A percentile compares a stretch with the other conserved stretches of the same genome.
Conservation (phyloP, 345 rosid genomes). For the Anacardium occidentale region DNA sequence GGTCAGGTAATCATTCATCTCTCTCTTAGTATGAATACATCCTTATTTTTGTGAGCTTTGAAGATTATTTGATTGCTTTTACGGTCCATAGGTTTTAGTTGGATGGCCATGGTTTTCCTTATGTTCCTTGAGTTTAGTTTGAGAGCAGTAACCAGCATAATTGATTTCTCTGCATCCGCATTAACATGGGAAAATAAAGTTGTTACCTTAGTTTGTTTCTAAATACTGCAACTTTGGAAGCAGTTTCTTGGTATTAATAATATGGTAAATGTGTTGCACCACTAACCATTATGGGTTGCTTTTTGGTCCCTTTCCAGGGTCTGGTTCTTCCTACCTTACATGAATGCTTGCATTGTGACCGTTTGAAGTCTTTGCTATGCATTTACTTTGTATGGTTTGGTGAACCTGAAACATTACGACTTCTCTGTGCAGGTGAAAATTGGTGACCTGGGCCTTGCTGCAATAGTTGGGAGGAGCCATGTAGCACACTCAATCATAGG, state of each 20-base stretch:
- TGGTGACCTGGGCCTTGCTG: slow-evolving; percentile 73
- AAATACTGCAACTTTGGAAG: too few species aligned
- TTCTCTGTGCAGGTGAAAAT: slow-evolving; percentile 48
- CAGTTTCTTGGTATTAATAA: too few species aligned
- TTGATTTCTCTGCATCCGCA: too few species aligned
- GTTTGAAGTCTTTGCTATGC: not conserved
- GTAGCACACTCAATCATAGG: slow-evolving; percentile 61
- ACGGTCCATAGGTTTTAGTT: not conserved
- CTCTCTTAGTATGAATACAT: not conserved
- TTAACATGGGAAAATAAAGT: slow-evolving; percentile 5
- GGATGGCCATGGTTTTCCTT: not conserved
- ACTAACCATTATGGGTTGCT: too few species aligned
- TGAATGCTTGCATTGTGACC: not conserved
- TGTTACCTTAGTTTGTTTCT: too few species aligned
- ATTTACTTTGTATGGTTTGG: not conserved
- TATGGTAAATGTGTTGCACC: too few species aligned
- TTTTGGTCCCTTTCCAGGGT: too few species aligned
- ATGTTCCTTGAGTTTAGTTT: not conserved
- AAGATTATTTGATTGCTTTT: not conserved
- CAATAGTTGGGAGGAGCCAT: slow-evolving; percentile 61
- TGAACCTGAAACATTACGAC: slow-evolving; percentile 2
- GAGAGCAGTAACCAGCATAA: not conserved
- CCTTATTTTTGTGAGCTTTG: not conserved
- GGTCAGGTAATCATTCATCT: slow-evolving; percentile 45
- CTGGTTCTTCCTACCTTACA: too few species aligned